These are phyloP conservation scores for Penicillium odoratum DNA, from an alignment of 495 filamentous ascomycete species.

Conservation along the genomic window DNA sequence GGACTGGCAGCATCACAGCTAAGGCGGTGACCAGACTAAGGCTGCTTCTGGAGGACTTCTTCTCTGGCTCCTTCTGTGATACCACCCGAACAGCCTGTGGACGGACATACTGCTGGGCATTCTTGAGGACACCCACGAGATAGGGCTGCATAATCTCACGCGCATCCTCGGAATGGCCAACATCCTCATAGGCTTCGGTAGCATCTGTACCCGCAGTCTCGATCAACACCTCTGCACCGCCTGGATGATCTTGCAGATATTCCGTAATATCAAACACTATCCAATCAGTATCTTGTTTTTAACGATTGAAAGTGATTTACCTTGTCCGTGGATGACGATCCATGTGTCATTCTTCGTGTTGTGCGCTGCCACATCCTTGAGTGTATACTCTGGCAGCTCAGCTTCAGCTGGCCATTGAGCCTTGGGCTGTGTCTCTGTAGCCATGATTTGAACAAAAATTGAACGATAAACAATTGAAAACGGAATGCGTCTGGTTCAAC, in stretches of 20 bases:
- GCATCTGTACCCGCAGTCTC: conserved; percentile 55
- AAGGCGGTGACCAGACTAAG: conserved; percentile 13
- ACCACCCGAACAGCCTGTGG: conserved; percentile 32
- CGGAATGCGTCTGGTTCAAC: neutral
- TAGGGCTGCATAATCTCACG: conserved; percentile 30
- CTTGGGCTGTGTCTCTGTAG: conserved; percentile 16
- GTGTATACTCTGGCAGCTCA: conserved; percentile 30
- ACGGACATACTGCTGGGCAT: conserved; percentile 26
- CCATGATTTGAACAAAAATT: conserved; percentile 1
- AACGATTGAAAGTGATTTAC: conserved; percentile 23
- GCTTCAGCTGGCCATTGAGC: conserved; percentile 5
- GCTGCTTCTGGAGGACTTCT: conserved; percentile 5
- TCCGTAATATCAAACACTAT: conserved; percentile 53
- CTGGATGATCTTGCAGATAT: conserved; percentile 56
- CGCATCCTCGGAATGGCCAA: conserved; percentile 54
- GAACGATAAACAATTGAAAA: neutral
- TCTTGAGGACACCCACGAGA: conserved; percentile 33
- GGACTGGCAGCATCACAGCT: conserved; percentile 18
- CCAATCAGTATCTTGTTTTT: neutral
- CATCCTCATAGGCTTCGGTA: conserved; percentile 51
- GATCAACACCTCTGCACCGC: conserved; percentile 47
- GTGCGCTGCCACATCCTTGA: conserved; percentile 47
- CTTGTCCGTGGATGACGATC: conserved; percentile 54
- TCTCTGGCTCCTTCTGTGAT: conserved; percentile 13
- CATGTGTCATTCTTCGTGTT: conserved; percentile 48